Base-by-base conservation (phyloP, 495 filamentous ascomycete species). In the Thozetella sp. region DNA sequence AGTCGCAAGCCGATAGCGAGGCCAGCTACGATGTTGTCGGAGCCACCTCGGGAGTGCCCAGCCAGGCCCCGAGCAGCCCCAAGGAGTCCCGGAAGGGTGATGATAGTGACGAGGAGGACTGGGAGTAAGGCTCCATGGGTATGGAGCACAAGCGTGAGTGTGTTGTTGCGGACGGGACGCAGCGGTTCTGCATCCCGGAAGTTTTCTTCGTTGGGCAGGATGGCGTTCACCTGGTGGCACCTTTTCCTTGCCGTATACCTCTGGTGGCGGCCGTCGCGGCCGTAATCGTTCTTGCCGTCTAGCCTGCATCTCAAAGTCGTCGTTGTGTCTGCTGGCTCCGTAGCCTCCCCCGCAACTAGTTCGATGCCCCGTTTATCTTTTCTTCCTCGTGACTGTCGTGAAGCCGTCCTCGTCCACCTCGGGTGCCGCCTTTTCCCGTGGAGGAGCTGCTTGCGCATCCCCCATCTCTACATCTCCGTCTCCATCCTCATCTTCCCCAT, bases 321-420 rank as follows among this genome's bases (percentile, higher is more conserved):
- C 3, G 20, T 3, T n/a, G n/a, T 20, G 43, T 48, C 43, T 48
- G 43, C 43, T 48, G 43, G 43, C 43, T 48, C n/a, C n/a, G 10
- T 13, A 48, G 20, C 10, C 43, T 17, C 43, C 51, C 57, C 50
- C 50, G 24, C 30, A 30, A 30, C 24, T 10, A 54, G 34, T 59
- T 22, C 22, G 1, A 22, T 25, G n/a, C n/a, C 40, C 26, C 25
- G 25, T 51, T 15, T 63, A 83, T 76, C 78, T 88, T 82, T 86
- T 90, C 78, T 88, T 93, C 59, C 86, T 83, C 60, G 89, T 81
- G 58, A 97, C 91, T 77, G 89, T 93, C n/a, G 88, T 93, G 71
- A 98, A 98, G 15, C 94, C 94, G 64, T 97, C 94, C 55, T 96
- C 92, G 75, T 97, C 94, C 53, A 97, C 79, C 72, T 93, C 90